Evolutionary conservation across 257 asterid species (phyloP).

Genomic region (Perilla frutescens): DNA sequence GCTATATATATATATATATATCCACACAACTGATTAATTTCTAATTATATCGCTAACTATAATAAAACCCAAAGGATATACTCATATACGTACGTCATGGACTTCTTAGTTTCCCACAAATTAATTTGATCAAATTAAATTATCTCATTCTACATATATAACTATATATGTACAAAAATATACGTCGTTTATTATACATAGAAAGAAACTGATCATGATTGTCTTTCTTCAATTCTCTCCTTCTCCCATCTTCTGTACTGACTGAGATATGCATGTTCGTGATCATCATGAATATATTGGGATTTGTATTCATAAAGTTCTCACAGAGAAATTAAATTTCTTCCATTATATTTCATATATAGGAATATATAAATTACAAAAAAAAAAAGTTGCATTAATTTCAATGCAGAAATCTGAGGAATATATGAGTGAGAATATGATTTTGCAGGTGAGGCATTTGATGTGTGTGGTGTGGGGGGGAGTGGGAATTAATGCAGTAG

Average conservation of each 20-base stretch:
- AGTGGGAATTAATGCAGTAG: conserved; percentile 49
- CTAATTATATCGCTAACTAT: no score
- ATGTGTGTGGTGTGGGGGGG: conserved; percentile 37
- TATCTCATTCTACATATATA: background rate
- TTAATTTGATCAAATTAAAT: background rate
- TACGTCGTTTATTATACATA: no score
- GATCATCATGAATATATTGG: background rate
- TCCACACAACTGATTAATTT: no score
- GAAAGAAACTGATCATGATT: background rate
- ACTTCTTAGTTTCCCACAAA: no score
- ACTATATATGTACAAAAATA: background rate
- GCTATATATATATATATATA: no score
- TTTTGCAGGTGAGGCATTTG: conserved; percentile 46
- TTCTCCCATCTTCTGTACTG: background rate
- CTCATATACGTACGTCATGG: no score
- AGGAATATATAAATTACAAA: no score
- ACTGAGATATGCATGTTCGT: conserved; percentile 30
- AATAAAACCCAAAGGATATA: no score
- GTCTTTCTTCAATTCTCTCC: no score
- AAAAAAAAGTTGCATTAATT: background rate
- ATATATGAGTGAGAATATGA: conserved; percentile 36
- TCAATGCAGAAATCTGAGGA: conserved; percentile 39
- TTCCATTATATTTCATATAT: background rate
- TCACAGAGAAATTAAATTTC: conserved; percentile 6
- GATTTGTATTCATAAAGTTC: background rate